A percentile compares a stretch with the other conserved stretches of the same genome.
phyloP scores from a whole-genome alignment of 2,329 filamentous ascomycete genomes.

The Rugonectria rugulosa region DNA sequence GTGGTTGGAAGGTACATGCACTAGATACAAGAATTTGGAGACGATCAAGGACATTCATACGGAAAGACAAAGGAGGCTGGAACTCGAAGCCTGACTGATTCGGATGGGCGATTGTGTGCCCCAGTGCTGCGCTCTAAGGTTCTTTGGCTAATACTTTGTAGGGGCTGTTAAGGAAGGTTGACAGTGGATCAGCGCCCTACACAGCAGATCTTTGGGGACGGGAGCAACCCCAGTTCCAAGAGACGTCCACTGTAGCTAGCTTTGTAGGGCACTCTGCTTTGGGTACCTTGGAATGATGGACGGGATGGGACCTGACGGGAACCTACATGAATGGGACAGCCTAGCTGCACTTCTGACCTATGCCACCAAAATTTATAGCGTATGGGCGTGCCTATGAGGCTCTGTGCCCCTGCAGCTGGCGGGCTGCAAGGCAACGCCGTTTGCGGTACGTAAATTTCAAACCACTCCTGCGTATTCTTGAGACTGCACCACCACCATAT shows the following conservation, averaged over 20 bases:
- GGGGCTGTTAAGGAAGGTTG: slow-evolving; percentile 12
- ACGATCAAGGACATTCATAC: too few species aligned
- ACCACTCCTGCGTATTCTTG: slow-evolving; percentile 32
- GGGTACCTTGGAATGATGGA: slow-evolving; percentile 12
- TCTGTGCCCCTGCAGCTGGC: neutral
- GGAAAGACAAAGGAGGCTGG: slow-evolving; percentile 22
- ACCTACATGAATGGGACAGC: too few species aligned
- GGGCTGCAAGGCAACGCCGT: neutral
- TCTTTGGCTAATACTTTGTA: too few species aligned
- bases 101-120: too few species aligned
- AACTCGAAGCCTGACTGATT: slow-evolving; percentile 8
- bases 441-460: slow-evolving; percentile 34
- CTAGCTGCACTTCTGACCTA: too few species aligned
- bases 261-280: neutral
- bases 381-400: neutral
- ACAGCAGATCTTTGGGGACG: slow-evolving; percentile 18
- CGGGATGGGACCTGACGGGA: too few species aligned
- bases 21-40: slow-evolving; percentile 1
- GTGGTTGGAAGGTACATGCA: slow-evolving; percentile 13
- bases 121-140: too few species aligned
- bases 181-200: slow-evolving; percentile 21
- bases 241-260: slow-evolving; percentile 10
- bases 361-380: slow-evolving; percentile 6
- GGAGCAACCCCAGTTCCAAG: slow-evolving; percentile 8
- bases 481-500: slow-evolving; percentile 11